Percentiles rank a stretch among this genome's conserved stretches.
Conservation (phyloP, 106 monocot genomes). For the Gastrodia elata region DNA sequence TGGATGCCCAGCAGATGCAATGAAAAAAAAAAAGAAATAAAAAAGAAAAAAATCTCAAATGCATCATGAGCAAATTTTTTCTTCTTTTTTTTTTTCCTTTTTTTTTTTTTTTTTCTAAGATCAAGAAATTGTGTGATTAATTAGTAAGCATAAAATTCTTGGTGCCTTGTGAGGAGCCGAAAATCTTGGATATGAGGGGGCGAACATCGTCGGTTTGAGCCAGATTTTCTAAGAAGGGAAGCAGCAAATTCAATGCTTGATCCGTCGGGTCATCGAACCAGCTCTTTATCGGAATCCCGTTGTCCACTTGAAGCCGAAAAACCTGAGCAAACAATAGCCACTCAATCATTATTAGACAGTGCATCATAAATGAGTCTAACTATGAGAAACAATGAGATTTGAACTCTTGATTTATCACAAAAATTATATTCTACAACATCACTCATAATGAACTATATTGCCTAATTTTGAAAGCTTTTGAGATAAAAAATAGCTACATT, state of each 20-base stretch:
- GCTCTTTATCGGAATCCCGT: slow-evolving; percentile 82
- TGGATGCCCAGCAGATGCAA: too few relatives aligned
- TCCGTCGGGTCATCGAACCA: slow-evolving; percentile 80
- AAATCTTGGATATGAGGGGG: slow-evolving; percentile 63
- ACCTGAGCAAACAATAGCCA: slow-evolving; percentile 29
- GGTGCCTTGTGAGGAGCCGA: too few relatives aligned
- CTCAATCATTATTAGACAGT: background rate
- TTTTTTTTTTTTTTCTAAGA: too few relatives aligned
- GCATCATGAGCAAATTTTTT: background rate
- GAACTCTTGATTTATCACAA: too few relatives aligned
- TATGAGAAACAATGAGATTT: too few relatives aligned
- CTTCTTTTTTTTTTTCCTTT: slow-evolving; percentile 2
- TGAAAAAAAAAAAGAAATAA: background rate
- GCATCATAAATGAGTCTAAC: too few relatives aligned
- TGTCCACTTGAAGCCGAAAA: slow-evolving; percentile 69
- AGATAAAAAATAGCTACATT: too few relatives aligned
- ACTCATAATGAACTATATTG: too few relatives aligned
- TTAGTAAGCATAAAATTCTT: too few relatives aligned
- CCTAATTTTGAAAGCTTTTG: too few relatives aligned
- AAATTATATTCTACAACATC: too few relatives aligned
- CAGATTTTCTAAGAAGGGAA: slow-evolving; percentile 71
- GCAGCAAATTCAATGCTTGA: slow-evolving; percentile 44
- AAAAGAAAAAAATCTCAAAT: background rate
- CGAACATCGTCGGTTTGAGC: slow-evolving; percentile 66
- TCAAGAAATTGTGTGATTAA: too few relatives aligned